These are phyloP conservation scores for Piper betle DNA, from an alignment of 164 flowering plant species.

Conservation along the genomic window DNA sequence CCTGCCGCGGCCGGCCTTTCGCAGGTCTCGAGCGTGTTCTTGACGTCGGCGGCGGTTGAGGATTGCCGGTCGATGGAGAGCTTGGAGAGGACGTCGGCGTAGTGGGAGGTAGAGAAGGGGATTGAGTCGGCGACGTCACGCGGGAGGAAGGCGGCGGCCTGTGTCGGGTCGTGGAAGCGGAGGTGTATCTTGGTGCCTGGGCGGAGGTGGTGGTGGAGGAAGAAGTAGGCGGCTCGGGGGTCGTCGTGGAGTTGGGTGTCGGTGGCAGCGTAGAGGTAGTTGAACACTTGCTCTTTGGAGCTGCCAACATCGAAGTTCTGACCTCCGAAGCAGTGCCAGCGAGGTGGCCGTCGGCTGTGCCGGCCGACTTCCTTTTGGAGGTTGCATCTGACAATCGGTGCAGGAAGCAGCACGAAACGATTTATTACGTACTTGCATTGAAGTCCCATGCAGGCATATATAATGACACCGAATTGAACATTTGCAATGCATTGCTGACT, in stretches of 20 bases:
- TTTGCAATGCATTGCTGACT: too few relatives aligned
- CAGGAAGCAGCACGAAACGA: too few relatives aligned
- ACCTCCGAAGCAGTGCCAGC: too few relatives aligned
- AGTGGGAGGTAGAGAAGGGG: conserved; percentile 29
- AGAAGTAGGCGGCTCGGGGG: conserved; percentile 18
- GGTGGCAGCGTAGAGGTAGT: background rate
- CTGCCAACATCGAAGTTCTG: too few relatives aligned
- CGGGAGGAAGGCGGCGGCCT: conserved; percentile 23
- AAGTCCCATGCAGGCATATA: too few relatives aligned
- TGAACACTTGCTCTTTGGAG: too few relatives aligned
- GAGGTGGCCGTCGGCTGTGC: too few relatives aligned
- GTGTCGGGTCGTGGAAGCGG: conserved; percentile 12
- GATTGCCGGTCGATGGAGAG: conserved; percentile 23
- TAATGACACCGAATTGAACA: too few relatives aligned
- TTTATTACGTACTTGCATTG: too few relatives aligned
- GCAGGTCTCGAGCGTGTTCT: conserved; percentile 17
- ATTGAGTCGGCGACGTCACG: conserved; percentile 24
- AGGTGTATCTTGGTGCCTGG: conserved; percentile 10
- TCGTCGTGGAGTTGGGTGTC: conserved; percentile 15
- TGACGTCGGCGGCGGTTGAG: conserved; percentile 20
- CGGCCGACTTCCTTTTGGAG: too few relatives aligned
- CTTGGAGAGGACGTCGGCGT: conserved; percentile 16
- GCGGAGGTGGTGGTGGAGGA: conserved; percentile 18
- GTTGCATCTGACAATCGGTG: too few relatives aligned
- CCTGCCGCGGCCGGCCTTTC: conserved; percentile 14